Percentiles rank a stretch among this genome's conserved stretches.
Conservation (phyloP, 805 yeast species). For the Candida insectalens region DNA sequence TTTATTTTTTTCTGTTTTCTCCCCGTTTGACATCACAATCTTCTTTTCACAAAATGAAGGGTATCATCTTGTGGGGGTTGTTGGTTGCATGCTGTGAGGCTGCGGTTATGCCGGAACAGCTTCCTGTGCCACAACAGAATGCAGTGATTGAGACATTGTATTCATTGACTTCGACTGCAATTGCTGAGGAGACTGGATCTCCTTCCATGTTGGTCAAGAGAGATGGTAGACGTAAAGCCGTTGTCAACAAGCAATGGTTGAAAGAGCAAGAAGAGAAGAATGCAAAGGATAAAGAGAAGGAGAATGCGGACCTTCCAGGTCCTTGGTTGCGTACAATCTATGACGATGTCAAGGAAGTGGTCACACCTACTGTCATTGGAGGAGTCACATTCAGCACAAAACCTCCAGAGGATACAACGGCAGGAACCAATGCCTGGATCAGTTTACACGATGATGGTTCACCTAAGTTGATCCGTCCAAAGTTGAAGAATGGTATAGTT, state of each 20-base stretch:
- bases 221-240: constrained; percentile 15
- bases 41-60: too few species aligned
- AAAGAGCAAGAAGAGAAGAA: constrained; percentile 9
- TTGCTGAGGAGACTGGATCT: background rate
- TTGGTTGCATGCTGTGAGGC: background rate
- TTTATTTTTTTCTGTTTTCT: too few species aligned
- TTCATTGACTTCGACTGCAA: background rate
- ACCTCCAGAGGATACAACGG: constrained; percentile 49
- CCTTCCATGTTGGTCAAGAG: constrained; percentile 4
- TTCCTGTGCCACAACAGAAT: background rate
- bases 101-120: background rate
- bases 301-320: constrained; percentile 28
- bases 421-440: constrained; percentile 74
- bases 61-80: too few species aligned
- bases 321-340: constrained; percentile 74
- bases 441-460: constrained; percentile 66
- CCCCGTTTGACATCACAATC: too few species aligned
- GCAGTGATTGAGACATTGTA: background rate
- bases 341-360: constrained; percentile 43
- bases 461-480: constrained; percentile 73
- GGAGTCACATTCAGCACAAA: constrained; percentile 58
- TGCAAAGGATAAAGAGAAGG: constrained; percentile 7
- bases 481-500: constrained; percentile 62
- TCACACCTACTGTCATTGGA: constrained; percentile 52
- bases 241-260: constrained; percentile 17